Evolutionary conservation across 306 rosid species (phyloP), one percentile per base, ranked within the genome.

Genomic region (Ochetophila trinervis): DNA sequence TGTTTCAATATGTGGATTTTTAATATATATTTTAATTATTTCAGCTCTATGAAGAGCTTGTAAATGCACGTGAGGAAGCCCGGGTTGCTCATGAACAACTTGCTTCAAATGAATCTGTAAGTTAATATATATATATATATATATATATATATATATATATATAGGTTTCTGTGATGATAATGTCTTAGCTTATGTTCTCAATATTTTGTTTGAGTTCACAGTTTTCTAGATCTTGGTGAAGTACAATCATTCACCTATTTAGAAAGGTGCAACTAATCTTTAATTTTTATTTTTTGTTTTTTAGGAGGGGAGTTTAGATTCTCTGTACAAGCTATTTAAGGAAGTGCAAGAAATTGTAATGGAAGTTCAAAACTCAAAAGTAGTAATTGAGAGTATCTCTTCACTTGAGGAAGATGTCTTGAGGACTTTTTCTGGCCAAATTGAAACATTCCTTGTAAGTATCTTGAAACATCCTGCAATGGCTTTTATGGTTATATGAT

Each of bases 41-140:
- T 55, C 70, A 92, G 98, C 88, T 92, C 74, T 67, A 78, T 42
- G 84, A 83, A 66, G 91, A 89, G 79, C 93, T 89, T 71, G 67
- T 44, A 19, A 60, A 50, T 63, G 95, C 91, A 62, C 82, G 68
- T 62, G 88, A 92, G 73, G 89, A 80, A 71, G 89, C 89, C 49
- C 81, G 69, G 69, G 61, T 77, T 62, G 95, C 93, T 56, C 77
- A 55, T 48, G 89, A 85, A 66, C 81, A 77, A 59, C 82, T 74
- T 74, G 71, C 74, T 67, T 82, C 83, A 52, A 47, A 62, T 36
- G 67, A 77, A 70, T 77, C 78, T 72, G 79, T 75, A 65, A 69
- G 77, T 13, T 67, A 69, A 21, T 3, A 57, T 35, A 50, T 60
- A 66, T n/a, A n/a, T 35, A 23, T 52, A 23, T 63, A 74, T 77